Percentiles rank a stretch among this genome's conserved stretches.
Evolutionary conservation across 176 grass and related monocot species (phyloP).

Genomic region (Aegilops speltoides): DNA sequence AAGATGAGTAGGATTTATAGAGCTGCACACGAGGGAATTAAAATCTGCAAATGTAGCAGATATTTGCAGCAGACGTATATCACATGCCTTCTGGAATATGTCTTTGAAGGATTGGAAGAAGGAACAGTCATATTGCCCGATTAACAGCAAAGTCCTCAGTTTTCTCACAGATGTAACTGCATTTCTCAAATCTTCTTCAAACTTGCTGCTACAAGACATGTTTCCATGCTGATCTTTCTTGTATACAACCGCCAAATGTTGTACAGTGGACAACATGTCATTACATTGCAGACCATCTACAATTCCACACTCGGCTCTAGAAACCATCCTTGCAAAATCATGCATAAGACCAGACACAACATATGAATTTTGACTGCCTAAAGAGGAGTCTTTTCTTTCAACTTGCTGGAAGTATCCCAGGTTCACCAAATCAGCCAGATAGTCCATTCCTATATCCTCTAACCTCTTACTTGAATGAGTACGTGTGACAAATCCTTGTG

Average conservation of each 20-base stretch:
- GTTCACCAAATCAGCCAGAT: slow-evolving; percentile 21
- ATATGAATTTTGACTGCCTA: background rate
- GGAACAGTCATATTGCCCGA: background rate
- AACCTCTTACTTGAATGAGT: background rate
- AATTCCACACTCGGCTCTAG: background rate
- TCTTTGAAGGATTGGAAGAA: background rate
- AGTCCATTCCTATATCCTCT: slow-evolving; percentile 31
- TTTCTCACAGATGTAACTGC: background rate
- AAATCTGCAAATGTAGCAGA: slow-evolving; percentile 5
- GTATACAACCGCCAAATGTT: slow-evolving; percentile 25
- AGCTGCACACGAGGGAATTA: background rate
- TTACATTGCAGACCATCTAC: background rate
- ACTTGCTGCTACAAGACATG: background rate
- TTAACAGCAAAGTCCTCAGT: slow-evolving; percentile 31
- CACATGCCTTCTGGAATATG: background rate
- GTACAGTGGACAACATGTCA: background rate
- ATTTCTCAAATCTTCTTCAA: background rate
- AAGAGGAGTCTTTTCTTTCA: background rate
- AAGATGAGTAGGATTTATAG: slow-evolving; percentile 18
- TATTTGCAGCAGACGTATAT: slow-evolving; percentile 23
- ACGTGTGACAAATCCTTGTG: slow-evolving; percentile 44
- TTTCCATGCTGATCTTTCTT: background rate
- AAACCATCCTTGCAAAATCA: slow-evolving; percentile 36
- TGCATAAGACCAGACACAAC: slow-evolving; percentile 39
- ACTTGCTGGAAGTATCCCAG: background rate